Evolutionary conservation across 73 alveolate genomes (phyloP).

Genomic region (Paramecium bursaria): DNA sequence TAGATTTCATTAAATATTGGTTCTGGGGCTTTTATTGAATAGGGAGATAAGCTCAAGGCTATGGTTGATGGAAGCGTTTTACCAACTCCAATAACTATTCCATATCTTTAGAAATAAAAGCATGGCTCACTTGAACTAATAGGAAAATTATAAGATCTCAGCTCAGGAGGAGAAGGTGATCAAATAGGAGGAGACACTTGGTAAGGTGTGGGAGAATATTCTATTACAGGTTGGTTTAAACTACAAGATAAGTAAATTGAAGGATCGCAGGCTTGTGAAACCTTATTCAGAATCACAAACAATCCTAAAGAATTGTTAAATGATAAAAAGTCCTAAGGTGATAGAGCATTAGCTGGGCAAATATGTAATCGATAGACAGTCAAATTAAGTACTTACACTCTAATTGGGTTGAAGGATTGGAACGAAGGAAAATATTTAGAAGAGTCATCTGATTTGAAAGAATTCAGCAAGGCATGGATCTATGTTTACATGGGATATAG

Average conservation of each 20-base stretch:
- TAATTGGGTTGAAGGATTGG: conserved; percentile 32
- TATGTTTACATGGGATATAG: conserved; percentile 47
- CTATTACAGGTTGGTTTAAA: conserved; percentile 41
- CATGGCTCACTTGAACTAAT: conserved; percentile 39
- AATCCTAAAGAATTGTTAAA: conserved; percentile 35
- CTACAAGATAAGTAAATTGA: background rate
- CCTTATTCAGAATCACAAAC: conserved; percentile 32
- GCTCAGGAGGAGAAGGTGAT: background rate
- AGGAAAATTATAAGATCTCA: background rate
- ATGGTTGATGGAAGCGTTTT: conserved; percentile 1
- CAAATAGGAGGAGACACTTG: conserved; percentile 51
- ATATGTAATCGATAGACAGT: background rate
- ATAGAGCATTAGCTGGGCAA: conserved; percentile 9
- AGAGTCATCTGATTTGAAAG: conserved; percentile 3
- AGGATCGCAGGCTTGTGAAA: background rate
- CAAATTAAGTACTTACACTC: conserved; percentile 9
- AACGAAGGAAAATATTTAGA: conserved; percentile 44
- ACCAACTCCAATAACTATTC: conserved; percentile 8
- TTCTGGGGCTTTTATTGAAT: conserved; percentile 7
- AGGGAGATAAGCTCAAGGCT: conserved; percentile 15
- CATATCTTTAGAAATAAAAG: background rate
- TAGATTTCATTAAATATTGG: conserved; percentile 12
- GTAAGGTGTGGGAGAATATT: conserved; percentile 52
- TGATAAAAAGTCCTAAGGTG: conserved; percentile 25
- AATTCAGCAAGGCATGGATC: conserved; percentile 37